Base-by-base conservation (phyloP, 768 basidiomycete species). In the Boletus rubropictus region DNA sequence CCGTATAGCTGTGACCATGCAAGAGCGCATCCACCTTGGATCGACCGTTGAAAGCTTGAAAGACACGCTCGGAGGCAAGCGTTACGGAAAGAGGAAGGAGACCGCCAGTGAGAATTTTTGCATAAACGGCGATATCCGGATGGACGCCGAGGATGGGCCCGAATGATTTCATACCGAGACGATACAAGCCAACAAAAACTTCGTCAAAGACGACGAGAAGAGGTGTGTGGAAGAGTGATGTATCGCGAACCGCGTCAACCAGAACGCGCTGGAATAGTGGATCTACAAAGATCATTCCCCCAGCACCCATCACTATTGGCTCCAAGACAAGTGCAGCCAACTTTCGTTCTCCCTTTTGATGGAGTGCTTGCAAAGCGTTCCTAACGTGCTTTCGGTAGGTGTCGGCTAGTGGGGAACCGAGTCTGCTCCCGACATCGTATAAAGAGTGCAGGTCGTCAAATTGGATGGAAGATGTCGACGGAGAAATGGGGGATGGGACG, bases 261-360 rank as follows among this genome's bases (percentile, higher is more conserved):
- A 98, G 65, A 25, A 92, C 72, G 22, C 89, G 79, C 63, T 98
- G 95, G 75, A 95, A 97, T 35, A 98, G 81, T 8, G 95, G 95
- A 62, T 98, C 95, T 21, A 97, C 90, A 59, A 97, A 97, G 25
- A 92, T 74, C 95, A 97, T 97, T 0, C 95, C 95, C 1, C 90
- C 95, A 0, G 95, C 93, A 12, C 95, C 95, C 78, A 98, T 87
- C 21, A 93, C 78, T 20, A 94, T 74, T 0, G 95, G 95, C 62
- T 98, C 95, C 24, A 98, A 69, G 6, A 98, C 82, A 15, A 97
- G 73, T 0, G 90, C 88, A 2, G 82, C 87, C 3, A 89, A 64
- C 20, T 68, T 72, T 1, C 67, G 71, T 3, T 60, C 58, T 10
- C 74, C 73, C 1, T 63, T 64, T 32, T 57, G 53, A 22, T 74